Evolutionary conservation across 768 basidiomycete species (phyloP).

Genomic region (Tricholoma sp.): DNA sequence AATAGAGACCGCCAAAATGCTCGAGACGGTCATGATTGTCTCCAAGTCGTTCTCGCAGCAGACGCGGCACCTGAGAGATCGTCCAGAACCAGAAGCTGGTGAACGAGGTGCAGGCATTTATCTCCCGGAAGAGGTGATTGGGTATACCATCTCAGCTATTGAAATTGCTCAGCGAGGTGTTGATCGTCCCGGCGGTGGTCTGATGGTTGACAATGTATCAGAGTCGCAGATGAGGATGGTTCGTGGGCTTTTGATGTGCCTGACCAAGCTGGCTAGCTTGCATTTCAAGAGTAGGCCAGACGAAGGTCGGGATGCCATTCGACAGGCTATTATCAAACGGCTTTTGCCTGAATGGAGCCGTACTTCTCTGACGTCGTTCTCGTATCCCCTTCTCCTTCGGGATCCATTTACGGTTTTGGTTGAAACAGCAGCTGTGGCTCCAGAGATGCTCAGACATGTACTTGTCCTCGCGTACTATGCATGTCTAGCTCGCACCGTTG

Average conservation of each 20-base stretch:
- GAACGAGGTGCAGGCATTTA: conserved; percentile 85
- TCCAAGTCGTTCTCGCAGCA: conserved; percentile 80
- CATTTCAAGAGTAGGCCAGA: conserved; percentile 69
- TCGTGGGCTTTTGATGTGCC: conserved; percentile 64
- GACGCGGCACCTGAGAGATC: conserved; percentile 74
- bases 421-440: conserved; percentile 86
- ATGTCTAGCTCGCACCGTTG: conserved; percentile 77
- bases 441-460: conserved; percentile 85
- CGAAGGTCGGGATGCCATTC: conserved; percentile 70
- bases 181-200: conserved; percentile 33
- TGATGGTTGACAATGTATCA: conserved; percentile 70
- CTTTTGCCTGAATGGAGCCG: conserved; percentile 90
- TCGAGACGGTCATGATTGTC: conserved; percentile 80
- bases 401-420: conserved; percentile 89
- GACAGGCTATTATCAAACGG: conserved; percentile 85
- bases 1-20: conserved; percentile 68
- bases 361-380: conserved; percentile 75
- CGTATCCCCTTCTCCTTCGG: conserved; percentile 80
- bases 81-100: conserved; percentile 62
- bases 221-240: conserved; percentile 77
- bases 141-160: conserved; percentile 78
- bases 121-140: conserved; percentile 85
- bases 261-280: conserved; percentile 59
- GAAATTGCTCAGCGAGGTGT: conserved; percentile 79
- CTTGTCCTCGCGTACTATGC: conserved; percentile 90